phyloP scores from a whole-genome alignment of 2,329 filamentous ascomycete genomes.

The Parastagonospora avenae region DNA sequence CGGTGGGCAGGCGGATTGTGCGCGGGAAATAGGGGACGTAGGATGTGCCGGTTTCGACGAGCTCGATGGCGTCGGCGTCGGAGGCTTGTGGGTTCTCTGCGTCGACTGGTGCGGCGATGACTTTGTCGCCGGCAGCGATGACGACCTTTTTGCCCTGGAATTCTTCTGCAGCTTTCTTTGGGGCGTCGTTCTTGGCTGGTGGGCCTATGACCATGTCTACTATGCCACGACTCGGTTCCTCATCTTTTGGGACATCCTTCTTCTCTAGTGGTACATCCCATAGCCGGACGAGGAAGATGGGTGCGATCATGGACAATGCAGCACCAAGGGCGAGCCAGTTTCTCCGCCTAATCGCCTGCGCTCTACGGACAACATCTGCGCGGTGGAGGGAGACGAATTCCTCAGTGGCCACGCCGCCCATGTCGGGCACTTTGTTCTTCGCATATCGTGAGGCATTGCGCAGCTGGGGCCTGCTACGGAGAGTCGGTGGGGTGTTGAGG shows the following conservation, averaged over 20 bases:
- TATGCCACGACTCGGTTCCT: conserved; percentile 27
- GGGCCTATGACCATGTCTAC: conserved; percentile 31
- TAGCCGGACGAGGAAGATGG: conserved; percentile 41
- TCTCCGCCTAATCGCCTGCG: conserved; percentile 27
- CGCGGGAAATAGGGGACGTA: conserved; percentile 81
- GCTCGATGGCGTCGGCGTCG: conserved; percentile 65
- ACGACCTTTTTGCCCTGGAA: conserved; percentile 63
- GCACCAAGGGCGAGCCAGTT: conserved; percentile 45
- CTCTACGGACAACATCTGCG: conserved; percentile 36
- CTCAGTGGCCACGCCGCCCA: conserved; percentile 13
- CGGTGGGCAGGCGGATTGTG: conserved; percentile 66
- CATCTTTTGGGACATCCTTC: conserved; percentile 18
- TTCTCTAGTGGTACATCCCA: conserved; percentile 37
- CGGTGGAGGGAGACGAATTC: conserved; percentile 44
- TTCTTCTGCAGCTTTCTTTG: conserved; percentile 38
- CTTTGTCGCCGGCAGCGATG: conserved; percentile 67
- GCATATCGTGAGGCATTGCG: conserved; percentile 25
- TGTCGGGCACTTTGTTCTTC: conserved; percentile 2
- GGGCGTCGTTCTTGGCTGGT: conserved; percentile 36
- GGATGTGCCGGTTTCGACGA: conserved; percentile 80
- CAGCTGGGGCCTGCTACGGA: conserved; percentile 16
- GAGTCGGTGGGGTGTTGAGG: conserved; percentile 24
- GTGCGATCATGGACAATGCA: conserved; percentile 44
- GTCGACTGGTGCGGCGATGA: conserved; percentile 50
- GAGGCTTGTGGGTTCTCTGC: conserved; percentile 37